Percentiles rank a stretch among this genome's conserved stretches.
Conservation (phyloP, 2,329 filamentous ascomycete species). For the Trichoderma atrobrunneum region DNA sequence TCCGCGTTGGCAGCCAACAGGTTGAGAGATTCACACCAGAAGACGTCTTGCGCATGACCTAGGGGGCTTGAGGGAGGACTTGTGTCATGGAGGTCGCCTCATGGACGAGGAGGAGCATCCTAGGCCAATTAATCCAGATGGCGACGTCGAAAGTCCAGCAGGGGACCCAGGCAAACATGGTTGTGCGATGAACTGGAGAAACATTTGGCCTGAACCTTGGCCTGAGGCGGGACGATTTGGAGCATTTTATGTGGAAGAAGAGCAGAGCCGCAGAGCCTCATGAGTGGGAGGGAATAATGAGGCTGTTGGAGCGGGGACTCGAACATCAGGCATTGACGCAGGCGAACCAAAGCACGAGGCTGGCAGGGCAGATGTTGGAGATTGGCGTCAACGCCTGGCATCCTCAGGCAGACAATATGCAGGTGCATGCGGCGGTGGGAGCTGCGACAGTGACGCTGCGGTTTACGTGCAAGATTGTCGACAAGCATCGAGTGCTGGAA, state of each 20-base stretch:
- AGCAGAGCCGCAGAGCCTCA: neutral
- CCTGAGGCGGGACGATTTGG: neutral
- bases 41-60: neutral
- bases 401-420: slow-evolving; percentile 23
- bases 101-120: neutral
- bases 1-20: neutral
- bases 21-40: neutral
- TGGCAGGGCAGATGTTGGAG: slow-evolving; percentile 13
- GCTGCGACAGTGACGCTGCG: neutral
- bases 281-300: neutral
- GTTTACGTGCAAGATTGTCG: neutral
- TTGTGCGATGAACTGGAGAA: neutral
- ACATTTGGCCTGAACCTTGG: neutral
- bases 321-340: slow-evolving; percentile 16
- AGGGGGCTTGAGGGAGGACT: neutral
- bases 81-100: neutral
- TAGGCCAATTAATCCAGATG: neutral
- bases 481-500: neutral
- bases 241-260: neutral
- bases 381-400: slow-evolving; percentile 18
- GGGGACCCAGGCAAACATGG: neutral
- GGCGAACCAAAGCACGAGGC: slow-evolving; percentile 17
- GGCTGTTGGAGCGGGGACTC: slow-evolving; percentile 9
- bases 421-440: neutral
- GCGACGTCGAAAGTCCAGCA: neutral